Evolutionary conservation across 768 basidiomycete genomes (phyloP).

Genomic region (Boletus rex-veris): DNA sequence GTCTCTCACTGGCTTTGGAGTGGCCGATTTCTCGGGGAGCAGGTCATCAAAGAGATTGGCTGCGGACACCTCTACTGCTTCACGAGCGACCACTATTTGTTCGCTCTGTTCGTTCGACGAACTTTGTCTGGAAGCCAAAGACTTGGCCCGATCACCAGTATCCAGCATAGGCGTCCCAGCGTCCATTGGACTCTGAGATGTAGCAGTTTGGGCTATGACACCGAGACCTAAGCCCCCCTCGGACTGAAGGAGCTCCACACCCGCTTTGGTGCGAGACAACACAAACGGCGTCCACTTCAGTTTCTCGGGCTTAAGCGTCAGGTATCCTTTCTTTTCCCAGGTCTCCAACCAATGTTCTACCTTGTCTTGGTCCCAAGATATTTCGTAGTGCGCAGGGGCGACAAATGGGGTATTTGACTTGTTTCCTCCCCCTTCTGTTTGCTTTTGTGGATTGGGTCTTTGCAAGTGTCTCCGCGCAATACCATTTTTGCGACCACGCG

Average conservation of each 20-base stretch:
- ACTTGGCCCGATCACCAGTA: conserved; percentile 14
- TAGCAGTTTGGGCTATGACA: conserved; percentile 3
- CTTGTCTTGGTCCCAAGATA: conserved; percentile 66
- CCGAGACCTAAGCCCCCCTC: conserved; percentile 14
- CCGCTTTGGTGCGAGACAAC: conserved; percentile 44
- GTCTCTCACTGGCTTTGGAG: conserved; percentile 19
- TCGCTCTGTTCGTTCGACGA: conserved; percentile 17
- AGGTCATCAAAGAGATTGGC: conserved; percentile 33
- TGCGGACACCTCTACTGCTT: conserved; percentile 18
- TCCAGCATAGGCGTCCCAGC: conserved; percentile 23
- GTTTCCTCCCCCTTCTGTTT: conserved; percentile 32
- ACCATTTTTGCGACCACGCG: conserved; percentile 64
- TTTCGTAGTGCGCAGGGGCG: conserved; percentile 66
- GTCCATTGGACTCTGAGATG: conserved; percentile 19
- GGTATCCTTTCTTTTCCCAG: conserved; percentile 77
- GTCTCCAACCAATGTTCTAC: conserved; percentile 62
- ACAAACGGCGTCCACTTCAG: conserved; percentile 96
- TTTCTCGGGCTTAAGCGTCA: conserved; percentile 73
- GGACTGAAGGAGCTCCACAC: conserved; percentile 26
- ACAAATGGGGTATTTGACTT: conserved; percentile 52
- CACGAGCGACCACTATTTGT: conserved; percentile 1
- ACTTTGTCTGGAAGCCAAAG: conserved; percentile 11
- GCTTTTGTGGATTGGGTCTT: conserved; percentile 47
- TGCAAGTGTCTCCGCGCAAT: conserved; percentile 62
- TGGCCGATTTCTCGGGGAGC: conserved; percentile 12